Base-by-base conservation (phyloP, 2,329 filamentous ascomycete genomes). In the Colletotrichum eremochloae region DNA sequence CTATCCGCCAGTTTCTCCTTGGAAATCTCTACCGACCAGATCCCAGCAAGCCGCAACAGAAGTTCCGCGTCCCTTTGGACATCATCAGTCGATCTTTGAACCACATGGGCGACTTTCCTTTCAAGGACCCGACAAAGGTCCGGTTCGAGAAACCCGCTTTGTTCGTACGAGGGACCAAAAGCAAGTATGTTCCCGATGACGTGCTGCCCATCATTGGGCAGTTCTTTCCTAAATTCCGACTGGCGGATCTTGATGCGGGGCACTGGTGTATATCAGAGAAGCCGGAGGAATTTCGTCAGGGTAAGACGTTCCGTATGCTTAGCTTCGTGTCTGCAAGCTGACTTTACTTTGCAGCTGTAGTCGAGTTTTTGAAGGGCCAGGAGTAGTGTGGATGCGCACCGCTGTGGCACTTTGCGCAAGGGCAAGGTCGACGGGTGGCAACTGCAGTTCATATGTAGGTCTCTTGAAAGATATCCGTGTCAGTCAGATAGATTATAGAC, bases 241-340 rank as follows among this genome's bases (percentile, higher is more conserved):
- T 96, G 40, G 89, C 86, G 61, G 92, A 96, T 81, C 84, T 97
- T 42, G 91, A 96, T 48, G 88, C 91, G 11, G 94, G 94, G 0
- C 94, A 97, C 81, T 97, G 94, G 94, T 85, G 97, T 6, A 95
- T 96, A 74, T 94, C 93, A n/a, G 94, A 97, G 84, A 92, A 94
- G 76, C 94, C 94, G 0, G 90, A 94, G 78, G 91, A 86, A 12
- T 97, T 97, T 75, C 89, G 91, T 78, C 84, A 88, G 86, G 91
- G 93, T 94, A 80, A 80, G 88, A 79, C 56, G 36, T 24, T 63
- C 42, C 68, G 48, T 24, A 14, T 29, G 31, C 18, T 8, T 11
- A 24, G 46, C 7, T 20, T 31, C 31, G 5, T 18, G 31, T 42
- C n/a, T 50, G 14, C 31, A 50, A 11, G 48, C 71, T 75, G 40